Evolutionary conservation across 768 basidiomycete species (phyloP).

Genomic region (Pleurotus eryngii): DNA sequence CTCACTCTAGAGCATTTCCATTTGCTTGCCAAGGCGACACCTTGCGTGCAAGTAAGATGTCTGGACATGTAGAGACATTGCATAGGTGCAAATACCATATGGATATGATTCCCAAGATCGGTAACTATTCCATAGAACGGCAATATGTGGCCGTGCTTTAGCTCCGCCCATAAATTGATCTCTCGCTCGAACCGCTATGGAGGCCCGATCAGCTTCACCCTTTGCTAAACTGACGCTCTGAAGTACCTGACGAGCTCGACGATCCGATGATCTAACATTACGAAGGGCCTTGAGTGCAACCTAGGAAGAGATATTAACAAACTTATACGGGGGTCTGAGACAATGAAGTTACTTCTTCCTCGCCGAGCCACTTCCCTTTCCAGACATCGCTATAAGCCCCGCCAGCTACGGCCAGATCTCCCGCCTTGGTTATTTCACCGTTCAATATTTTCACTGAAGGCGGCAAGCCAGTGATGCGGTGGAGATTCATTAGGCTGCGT

Average conservation of each 20-base stretch:
- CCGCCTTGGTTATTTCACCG: conserved; percentile 42
- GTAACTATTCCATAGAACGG: conserved; percentile 58
- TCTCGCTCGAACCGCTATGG: conserved; percentile 55
- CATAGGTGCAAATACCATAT: conserved; percentile 34
- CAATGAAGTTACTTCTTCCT: conserved; percentile 39
- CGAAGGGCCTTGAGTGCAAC: conserved; percentile 58
- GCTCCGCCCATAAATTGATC: conserved; percentile 49
- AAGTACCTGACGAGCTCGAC: conserved; percentile 39
- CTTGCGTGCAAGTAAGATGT: conserved; percentile 21
- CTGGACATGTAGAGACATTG: neutral
- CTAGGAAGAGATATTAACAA: conserved; percentile 23
- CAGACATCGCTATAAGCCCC: conserved; percentile 56
- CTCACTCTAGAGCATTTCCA: conserved; percentile 52
- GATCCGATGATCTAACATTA: conserved; percentile 40
- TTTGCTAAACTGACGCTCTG: no score
- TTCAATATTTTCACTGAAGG: conserved; percentile 52
- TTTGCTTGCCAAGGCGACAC: conserved; percentile 64
- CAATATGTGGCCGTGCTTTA: conserved; percentile 49
- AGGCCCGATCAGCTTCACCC: no score
- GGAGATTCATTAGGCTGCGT: conserved; percentile 43
- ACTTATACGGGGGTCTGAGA: neutral
- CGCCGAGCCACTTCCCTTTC: conserved; percentile 52
- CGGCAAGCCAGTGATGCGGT: conserved; percentile 48
- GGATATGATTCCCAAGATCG: conserved; percentile 45
- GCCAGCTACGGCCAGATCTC: conserved; percentile 41